Percentiles rank a stretch among this genome's conserved stretches.
Evolutionary conservation across 352 stramenopile genomes (phyloP).

Genomic region (Globisporangium viniferum): DNA sequence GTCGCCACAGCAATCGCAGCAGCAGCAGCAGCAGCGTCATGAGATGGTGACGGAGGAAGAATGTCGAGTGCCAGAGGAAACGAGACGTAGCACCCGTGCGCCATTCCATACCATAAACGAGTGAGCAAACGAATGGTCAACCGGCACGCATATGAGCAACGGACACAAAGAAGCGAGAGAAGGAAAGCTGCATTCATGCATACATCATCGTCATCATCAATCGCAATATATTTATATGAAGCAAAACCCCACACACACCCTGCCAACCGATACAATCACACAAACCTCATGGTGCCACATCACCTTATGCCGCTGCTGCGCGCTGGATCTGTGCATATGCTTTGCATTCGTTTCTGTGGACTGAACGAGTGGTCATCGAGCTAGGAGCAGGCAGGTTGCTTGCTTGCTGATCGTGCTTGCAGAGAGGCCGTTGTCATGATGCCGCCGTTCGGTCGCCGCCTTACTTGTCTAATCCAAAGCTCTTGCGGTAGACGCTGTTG

Average conservation of each 20-base stretch:
- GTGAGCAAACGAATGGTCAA: not conserved
- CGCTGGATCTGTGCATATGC: not conserved
- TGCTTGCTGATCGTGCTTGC: not conserved
- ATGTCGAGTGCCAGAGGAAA: not conserved
- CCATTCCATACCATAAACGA: not conserved
- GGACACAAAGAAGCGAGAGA: no score
- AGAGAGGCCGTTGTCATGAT: not conserved
- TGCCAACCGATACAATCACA: not conserved
- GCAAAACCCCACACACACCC: not conserved
- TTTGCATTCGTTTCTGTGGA: slow-evolving; percentile 1
- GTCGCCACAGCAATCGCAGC: no score
- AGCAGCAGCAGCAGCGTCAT: not conserved
- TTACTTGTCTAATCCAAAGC: slow-evolving; percentile 42
- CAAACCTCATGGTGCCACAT: not conserved
- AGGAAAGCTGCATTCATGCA: not conserved
- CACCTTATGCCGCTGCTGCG: not conserved
- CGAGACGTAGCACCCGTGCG: no score
- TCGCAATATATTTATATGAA: slow-evolving; percentile 20
- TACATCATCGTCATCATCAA: slow-evolving; percentile 3
- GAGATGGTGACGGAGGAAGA: slow-evolving; percentile 2
- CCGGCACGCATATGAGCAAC: not conserved
- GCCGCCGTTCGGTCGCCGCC: not conserved
- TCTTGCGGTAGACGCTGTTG: slow-evolving; percentile 84
- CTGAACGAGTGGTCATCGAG: not conserved
- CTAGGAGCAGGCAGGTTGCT: not conserved